Evolutionary conservation across 2,329 filamentous ascomycete genomes (phyloP).

Genomic region (Dothistroma septosporum): DNA sequence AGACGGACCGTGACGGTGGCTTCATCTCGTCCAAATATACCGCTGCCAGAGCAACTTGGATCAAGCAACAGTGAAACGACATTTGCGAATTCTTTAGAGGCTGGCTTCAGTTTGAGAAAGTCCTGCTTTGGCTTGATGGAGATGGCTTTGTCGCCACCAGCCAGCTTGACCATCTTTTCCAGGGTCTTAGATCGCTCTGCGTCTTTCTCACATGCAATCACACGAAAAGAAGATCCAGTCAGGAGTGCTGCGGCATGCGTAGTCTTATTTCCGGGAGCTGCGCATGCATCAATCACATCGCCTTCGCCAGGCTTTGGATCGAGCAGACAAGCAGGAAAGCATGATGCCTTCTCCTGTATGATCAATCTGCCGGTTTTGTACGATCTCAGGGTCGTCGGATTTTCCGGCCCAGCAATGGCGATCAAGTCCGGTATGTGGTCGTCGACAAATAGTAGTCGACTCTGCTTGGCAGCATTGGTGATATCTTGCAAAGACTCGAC

Average conservation of each 20-base stretch:
- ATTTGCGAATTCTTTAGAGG: conserved; percentile 56
- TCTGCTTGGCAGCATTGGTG: conserved; percentile 29
- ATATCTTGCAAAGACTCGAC: conserved; percentile 56
- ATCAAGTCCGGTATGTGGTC: conserved; percentile 77
- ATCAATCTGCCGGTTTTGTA: conserved; percentile 78
- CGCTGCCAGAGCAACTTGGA: conserved; percentile 92
- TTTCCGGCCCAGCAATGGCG: conserved; percentile 64
- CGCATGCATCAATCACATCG: conserved; percentile 85
- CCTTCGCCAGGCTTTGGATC: conserved; percentile 64
- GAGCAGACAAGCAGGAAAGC: conserved; percentile 87
- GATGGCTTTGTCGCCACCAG: conserved; percentile 65
- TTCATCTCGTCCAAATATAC: conserved; percentile 85
- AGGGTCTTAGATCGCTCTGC: conserved; percentile 66
- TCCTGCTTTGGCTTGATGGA: conserved; percentile 70
- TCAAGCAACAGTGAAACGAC: conserved; percentile 84
- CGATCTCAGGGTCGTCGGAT: conserved; percentile 67
- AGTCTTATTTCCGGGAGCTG: conserved; percentile 95
- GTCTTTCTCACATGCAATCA: conserved; percentile 81
- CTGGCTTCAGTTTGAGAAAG: conserved; percentile 72
- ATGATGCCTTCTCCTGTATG: conserved; percentile 93
- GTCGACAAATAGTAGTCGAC: conserved; percentile 66
- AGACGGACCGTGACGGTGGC: conserved; percentile 62
- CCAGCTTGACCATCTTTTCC: conserved; percentile 75
- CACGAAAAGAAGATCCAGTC: conserved; percentile 31
- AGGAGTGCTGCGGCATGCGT: conserved; percentile 83